A percentile compares a stretch with the other conserved stretches of the same genome.
Evolutionary conservation across 805 yeast genomes (phyloP).

Genomic region (Wickerhamiella bombiphila): DNA sequence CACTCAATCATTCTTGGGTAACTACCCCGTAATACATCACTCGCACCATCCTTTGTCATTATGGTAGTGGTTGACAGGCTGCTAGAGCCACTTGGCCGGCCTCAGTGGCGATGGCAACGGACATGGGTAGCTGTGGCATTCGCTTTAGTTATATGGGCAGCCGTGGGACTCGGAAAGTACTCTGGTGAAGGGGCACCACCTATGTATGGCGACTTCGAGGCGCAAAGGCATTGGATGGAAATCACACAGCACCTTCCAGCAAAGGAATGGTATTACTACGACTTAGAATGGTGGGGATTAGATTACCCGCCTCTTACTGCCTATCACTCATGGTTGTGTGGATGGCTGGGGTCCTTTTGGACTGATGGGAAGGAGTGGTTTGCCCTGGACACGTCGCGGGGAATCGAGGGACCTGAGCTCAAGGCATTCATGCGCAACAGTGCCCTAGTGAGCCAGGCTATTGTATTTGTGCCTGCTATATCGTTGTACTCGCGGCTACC

Average conservation of each 20-base stretch:
- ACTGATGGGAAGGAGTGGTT: slow-evolving; percentile 53
- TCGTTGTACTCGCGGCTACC: slow-evolving; percentile 19
- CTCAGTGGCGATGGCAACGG: slow-evolving; percentile 65
- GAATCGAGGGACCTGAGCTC: slow-evolving; percentile 49
- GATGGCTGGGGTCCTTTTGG: slow-evolving; percentile 48
- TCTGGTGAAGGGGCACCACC: slow-evolving; percentile 66
- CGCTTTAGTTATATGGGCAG: slow-evolving; percentile 63
- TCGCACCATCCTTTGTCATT: too few species aligned
- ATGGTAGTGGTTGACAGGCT: slow-evolving; percentile 5
- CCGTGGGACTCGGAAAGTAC: slow-evolving; percentile 77
- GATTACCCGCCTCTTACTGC: slow-evolving; percentile 98
- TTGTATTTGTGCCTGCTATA: slow-evolving; percentile 68
- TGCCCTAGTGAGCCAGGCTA: slow-evolving; percentile 57
- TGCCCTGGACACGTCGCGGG: slow-evolving; percentile 55
- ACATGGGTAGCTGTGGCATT: slow-evolving; percentile 43
- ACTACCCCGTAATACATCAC: too few species aligned
- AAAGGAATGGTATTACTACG: slow-evolving; percentile 74
- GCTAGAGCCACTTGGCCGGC: slow-evolving; percentile 6
- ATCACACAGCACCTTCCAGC: slow-evolving; percentile 65
- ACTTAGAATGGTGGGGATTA: slow-evolving; percentile 85
- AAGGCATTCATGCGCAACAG: slow-evolving; percentile 79
- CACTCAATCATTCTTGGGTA: too few species aligned
- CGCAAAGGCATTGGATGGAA: slow-evolving; percentile 97
- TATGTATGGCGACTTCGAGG: slow-evolving; percentile 90
- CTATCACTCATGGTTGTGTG: slow-evolving; percentile 71